Evolutionary conservation across 208 protist species (phyloP).

Genomic region (Leishmania martiniquensis): DNA sequence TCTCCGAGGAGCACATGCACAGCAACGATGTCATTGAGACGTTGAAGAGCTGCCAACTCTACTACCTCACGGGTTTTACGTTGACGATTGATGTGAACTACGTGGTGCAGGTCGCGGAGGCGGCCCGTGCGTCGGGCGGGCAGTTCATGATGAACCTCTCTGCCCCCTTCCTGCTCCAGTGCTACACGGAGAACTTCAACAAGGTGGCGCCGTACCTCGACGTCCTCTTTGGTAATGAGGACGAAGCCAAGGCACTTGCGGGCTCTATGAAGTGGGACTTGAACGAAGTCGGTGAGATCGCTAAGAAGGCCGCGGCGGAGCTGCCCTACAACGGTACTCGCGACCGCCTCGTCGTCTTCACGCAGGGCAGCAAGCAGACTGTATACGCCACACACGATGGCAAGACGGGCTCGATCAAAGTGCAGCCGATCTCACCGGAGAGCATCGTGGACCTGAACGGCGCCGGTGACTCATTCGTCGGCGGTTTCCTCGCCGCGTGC

Average conservation of each 20-base stretch:
- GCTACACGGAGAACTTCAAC: slow-evolving; percentile 94
- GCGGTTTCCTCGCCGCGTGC: slow-evolving; percentile 95
- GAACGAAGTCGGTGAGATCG: slow-evolving; percentile 84
- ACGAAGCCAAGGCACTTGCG: slow-evolving; percentile 91
- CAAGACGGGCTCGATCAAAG: slow-evolving; percentile 44
- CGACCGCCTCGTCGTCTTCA: slow-evolving; percentile 94
- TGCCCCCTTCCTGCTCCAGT: slow-evolving; percentile 96
- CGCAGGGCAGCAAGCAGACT: slow-evolving; percentile 91
- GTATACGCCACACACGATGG: slow-evolving; percentile 74
- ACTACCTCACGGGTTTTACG: slow-evolving; percentile 97
- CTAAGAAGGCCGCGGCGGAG: slow-evolving; percentile 56
- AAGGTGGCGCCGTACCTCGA: slow-evolving; percentile 93
- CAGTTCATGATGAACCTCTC: slow-evolving; percentile 96
- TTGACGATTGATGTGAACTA: slow-evolving; percentile 94
- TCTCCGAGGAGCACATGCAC: slow-evolving; percentile 92
- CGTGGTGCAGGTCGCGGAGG: slow-evolving; percentile 91
- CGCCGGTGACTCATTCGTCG: slow-evolving; percentile 98
- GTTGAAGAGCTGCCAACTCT: slow-evolving; percentile 51
- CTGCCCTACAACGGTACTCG: slow-evolving; percentile 88
- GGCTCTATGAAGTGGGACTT: slow-evolving; percentile 77
- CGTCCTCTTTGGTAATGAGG: slow-evolving; percentile 97
- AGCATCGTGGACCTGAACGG: slow-evolving; percentile 98
- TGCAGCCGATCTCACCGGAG: slow-evolving; percentile 72
- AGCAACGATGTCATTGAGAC: slow-evolving; percentile 36
- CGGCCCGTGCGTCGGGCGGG: slow-evolving; percentile 86